These are phyloP conservation scores for Chenopodium suecicum DNA, from an alignment of 148 eudicot species.

Conservation along the genomic window DNA sequence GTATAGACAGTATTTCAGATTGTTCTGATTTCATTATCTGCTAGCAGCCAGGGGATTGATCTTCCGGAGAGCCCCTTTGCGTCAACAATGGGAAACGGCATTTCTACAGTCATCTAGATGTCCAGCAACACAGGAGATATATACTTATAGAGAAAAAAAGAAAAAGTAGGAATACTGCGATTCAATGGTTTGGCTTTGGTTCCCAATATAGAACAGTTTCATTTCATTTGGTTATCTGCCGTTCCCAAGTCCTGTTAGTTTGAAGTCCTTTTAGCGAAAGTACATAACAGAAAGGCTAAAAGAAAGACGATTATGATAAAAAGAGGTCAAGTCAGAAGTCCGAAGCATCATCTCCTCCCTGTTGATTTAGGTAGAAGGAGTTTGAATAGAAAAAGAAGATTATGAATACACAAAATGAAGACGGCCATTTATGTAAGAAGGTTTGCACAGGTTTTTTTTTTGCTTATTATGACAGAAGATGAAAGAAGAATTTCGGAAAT, in stretches of 20 bases:
- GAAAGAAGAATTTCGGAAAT: slow-evolving; percentile 2
- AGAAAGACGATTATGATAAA: not conserved
- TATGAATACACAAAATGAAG: slow-evolving; percentile 10
- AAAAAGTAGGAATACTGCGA: slow-evolving; percentile 6
- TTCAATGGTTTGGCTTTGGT: slow-evolving; percentile 28
- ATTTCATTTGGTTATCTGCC: slow-evolving; percentile 12
- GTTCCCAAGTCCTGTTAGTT: slow-evolving; percentile 6
- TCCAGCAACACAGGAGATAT: slow-evolving; percentile 9
- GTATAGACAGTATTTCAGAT: not conserved
- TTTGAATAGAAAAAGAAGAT: slow-evolving; percentile 25
- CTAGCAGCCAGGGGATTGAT: slow-evolving; percentile 45
- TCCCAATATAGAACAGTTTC: not conserved
- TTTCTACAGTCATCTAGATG: slow-evolving; percentile 44
- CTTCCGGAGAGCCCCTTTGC: slow-evolving; percentile 74
- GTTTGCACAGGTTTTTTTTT: slow-evolving; percentile 22
- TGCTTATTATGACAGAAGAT: slow-evolving; percentile 15
- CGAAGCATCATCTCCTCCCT: slow-evolving; percentile 28
- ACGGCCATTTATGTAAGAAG: slow-evolving; percentile 15
- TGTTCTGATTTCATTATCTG: not conserved
- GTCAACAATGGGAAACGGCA: slow-evolving; percentile 36
- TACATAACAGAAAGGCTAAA: slow-evolving; percentile 25
- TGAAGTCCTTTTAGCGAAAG: slow-evolving; percentile 18
- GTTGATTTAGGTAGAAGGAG: slow-evolving; percentile 31
- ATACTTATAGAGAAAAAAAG: slow-evolving; percentile 14
- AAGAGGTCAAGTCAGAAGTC: not conserved